Conservation (phyloP, 805 yeast genomes). For the Wickerhamiella sergipiensis region DNA sequence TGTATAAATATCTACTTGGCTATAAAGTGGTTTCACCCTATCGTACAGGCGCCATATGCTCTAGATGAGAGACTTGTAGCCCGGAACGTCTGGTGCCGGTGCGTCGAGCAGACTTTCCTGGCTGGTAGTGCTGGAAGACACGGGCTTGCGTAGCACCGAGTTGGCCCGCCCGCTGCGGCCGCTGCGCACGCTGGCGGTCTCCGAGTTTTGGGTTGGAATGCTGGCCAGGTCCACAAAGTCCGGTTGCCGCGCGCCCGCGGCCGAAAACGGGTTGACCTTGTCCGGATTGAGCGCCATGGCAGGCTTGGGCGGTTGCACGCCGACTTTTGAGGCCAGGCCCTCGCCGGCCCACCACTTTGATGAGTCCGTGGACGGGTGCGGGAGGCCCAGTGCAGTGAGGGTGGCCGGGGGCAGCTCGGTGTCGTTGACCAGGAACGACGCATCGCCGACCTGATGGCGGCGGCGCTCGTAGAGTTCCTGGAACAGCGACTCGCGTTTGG, state of each 20-base stretch:
- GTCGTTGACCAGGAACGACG: slow-evolving; percentile 19
- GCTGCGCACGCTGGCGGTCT: neutral
- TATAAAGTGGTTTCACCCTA: too few species aligned
- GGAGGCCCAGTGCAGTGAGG: slow-evolving; percentile 33
- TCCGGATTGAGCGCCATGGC: slow-evolving; percentile 52
- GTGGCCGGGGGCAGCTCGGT: slow-evolving; percentile 18
- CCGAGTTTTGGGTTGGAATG: neutral
- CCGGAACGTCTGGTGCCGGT: neutral
- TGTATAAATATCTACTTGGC: too few species aligned
- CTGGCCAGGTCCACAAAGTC: slow-evolving; percentile 31
- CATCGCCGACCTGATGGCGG: slow-evolving; percentile 26
- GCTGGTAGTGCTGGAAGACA: neutral
- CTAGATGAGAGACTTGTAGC: neutral
- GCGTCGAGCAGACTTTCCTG: neutral
- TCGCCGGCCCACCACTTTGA: slow-evolving; percentile 88
- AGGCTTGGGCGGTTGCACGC: slow-evolving; percentile 29
- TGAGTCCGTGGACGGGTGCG: slow-evolving; percentile 78
- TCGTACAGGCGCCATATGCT: too few species aligned
- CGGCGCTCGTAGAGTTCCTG: slow-evolving; percentile 47
- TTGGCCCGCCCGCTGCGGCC: neutral
- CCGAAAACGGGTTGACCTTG: slow-evolving; percentile 62
- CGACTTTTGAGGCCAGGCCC: slow-evolving; percentile 62
- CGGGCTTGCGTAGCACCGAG: neutral
- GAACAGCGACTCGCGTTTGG: slow-evolving; percentile 39
- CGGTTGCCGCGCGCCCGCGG: slow-evolving; percentile 30